These are phyloP conservation scores for Rhamnella rubrinervis DNA, from an alignment of 331 rosid species.

Conservation along the genomic window DNA sequence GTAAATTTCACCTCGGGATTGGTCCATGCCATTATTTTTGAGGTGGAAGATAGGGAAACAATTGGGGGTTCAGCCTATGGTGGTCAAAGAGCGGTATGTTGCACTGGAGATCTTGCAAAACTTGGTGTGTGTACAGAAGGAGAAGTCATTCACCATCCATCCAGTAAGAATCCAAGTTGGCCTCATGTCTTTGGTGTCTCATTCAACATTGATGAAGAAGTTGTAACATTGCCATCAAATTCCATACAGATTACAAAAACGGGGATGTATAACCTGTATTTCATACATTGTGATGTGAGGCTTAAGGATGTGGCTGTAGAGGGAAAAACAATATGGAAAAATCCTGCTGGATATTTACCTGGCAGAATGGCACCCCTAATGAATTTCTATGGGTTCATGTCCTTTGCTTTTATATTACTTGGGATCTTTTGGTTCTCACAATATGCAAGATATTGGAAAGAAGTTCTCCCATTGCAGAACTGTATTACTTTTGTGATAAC, in stretches of 20 bases:
- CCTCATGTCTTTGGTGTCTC: constrained; percentile 69
- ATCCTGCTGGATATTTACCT: constrained; percentile 84
- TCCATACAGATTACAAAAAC: constrained; percentile 68
- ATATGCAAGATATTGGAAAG: constrained; percentile 86
- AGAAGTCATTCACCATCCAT: constrained; percentile 74
- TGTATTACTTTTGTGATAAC: constrained; percentile 90
- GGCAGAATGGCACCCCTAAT: constrained; percentile 98
- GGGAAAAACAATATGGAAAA: constrained; percentile 94
- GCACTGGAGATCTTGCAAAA: constrained; percentile 90
- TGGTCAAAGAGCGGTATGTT: constrained; percentile 98
- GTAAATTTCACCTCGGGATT: constrained; percentile 73
- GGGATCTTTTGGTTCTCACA: constrained; percentile 98
- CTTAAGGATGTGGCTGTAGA: constrained; percentile 67
- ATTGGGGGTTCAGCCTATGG: constrained; percentile 98
- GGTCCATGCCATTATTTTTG: constrained; percentile 82
- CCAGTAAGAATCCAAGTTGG: constrained; percentile 67
- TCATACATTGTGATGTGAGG: constrained; percentile 83
- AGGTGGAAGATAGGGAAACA: constrained; percentile 93
- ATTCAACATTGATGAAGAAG: constrained; percentile 52
- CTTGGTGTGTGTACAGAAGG: constrained; percentile 86
- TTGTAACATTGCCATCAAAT: constrained; percentile 48
- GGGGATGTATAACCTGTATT: constrained; percentile 97
- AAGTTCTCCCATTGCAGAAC: constrained; percentile 87
- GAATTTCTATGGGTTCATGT: constrained; percentile 84
- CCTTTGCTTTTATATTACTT: constrained; percentile 77